Evolutionary conservation across 345 rosid species (phyloP).

Genomic region (Barbarea vulgaris): DNA sequence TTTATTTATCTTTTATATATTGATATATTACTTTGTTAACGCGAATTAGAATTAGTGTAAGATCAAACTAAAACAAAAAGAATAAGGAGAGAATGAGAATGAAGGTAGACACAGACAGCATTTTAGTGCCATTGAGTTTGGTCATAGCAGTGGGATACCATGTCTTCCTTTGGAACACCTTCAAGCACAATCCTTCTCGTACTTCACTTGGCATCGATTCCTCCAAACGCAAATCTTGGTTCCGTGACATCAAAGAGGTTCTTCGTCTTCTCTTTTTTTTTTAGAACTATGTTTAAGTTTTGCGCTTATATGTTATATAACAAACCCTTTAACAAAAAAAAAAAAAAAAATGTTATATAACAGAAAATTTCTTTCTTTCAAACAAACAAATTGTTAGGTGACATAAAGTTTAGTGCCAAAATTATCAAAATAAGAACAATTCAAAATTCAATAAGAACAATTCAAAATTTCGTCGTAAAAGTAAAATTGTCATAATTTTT

Average conservation of each 20-base stretch:
- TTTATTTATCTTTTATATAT: neutral
- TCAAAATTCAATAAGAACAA: too few relatives aligned
- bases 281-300: neutral
- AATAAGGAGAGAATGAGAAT: constrained; percentile 15
- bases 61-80: neutral
- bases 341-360: too few relatives aligned
- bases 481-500: too few relatives aligned
- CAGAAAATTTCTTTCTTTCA: neutral
- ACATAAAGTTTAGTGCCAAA: too few relatives aligned
- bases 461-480: too few relatives aligned
- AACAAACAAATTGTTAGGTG: neutral
- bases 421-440: neutral
- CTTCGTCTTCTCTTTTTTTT: neutral
- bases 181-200: constrained; percentile 39
- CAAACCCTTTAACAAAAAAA: too few relatives aligned
- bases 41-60: neutral
- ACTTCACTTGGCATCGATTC: constrained; percentile 41
- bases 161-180: constrained; percentile 37
- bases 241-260: constrained; percentile 43
- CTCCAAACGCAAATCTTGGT: constrained; percentile 41
- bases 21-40: neutral
- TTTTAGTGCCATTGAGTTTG: constrained; percentile 39
- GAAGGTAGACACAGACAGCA: constrained; percentile 28
- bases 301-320: too few relatives aligned
- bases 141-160: constrained; percentile 39